Evolutionary conservation across 2,329 filamentous ascomycete genomes (phyloP).

Genomic region (Sporothrix protearum): DNA sequence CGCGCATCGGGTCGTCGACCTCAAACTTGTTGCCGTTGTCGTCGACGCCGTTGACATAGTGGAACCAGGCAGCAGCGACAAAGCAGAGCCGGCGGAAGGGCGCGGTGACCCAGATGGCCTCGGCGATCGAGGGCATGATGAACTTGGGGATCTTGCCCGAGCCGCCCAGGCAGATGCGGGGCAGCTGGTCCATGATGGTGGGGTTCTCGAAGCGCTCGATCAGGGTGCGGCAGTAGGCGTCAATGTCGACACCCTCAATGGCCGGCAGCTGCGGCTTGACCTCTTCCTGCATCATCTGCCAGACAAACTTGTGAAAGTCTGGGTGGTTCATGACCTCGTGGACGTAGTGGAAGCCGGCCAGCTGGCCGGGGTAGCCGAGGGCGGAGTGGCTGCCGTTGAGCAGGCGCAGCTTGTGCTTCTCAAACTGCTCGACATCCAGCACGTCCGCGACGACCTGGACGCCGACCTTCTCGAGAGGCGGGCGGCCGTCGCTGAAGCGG

Average conservation of each 20-base stretch:
- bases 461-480: constrained; percentile 51
- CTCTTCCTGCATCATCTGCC: constrained; percentile 55
- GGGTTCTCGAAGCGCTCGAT: constrained; percentile 55
- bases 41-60: constrained; percentile 49
- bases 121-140: constrained; percentile 48
- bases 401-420: constrained; percentile 55
- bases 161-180: constrained; percentile 49
- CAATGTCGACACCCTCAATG: constrained; percentile 49
- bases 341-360: constrained; percentile 53
- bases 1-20: constrained; percentile 48
- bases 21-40: constrained; percentile 43
- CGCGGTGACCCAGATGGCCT: constrained; percentile 44
- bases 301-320: constrained; percentile 46
- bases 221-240: constrained; percentile 51
- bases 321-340: constrained; percentile 53
- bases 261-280: constrained; percentile 51
- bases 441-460: constrained; percentile 51
- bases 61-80: constrained; percentile 49
- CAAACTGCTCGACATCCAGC: constrained; percentile 52
- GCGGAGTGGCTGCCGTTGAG: constrained; percentile 53
- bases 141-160: constrained; percentile 54
- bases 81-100: constrained; percentile 49
- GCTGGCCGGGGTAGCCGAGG: constrained; percentile 49
- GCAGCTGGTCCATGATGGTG: constrained; percentile 53
- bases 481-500: constrained; percentile 49